A percentile compares a stretch with the other conserved stretches of the same genome.
phyloP scores from a whole-genome alignment of 768 basidiomycete genomes.

The Suillus discolor region DNA sequence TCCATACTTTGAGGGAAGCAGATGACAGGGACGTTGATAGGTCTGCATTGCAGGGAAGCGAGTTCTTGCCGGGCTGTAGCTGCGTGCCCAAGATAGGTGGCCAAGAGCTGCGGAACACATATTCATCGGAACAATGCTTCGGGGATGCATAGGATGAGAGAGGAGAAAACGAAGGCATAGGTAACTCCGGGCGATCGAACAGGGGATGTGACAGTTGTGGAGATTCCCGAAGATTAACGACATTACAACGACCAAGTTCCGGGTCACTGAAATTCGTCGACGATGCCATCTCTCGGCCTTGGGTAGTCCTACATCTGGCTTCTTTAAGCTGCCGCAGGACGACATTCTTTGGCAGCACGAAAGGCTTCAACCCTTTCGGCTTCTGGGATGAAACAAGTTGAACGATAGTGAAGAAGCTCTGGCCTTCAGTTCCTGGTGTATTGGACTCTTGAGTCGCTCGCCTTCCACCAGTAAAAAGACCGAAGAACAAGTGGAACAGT shows the following conservation, averaged over 20 bases:
- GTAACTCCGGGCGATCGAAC: not conserved
- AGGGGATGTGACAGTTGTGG: not conserved
- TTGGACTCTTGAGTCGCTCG: conserved; percentile 11
- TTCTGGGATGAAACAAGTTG: conserved; percentile 2
- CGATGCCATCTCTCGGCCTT: not conserved
- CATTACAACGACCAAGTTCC: not conserved
- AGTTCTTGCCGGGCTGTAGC: not conserved
- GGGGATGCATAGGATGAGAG: not conserved
- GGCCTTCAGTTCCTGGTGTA: not conserved
- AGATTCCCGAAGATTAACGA: not conserved
- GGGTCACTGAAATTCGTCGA: not conserved
- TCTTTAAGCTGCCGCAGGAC: not conserved
- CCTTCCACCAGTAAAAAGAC: conserved; percentile 20
- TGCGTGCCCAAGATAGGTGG: not conserved
- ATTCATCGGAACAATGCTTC: not conserved
- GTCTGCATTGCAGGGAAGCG: not conserved
- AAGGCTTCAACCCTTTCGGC: not conserved
- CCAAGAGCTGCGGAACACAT: not conserved
- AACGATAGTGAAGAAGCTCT: not conserved
- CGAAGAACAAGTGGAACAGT: conserved; percentile 30
- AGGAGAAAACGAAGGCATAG: not conserved
- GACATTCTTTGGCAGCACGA: not conserved
- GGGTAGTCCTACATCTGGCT: not conserved
- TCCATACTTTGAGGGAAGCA: conserved; percentile 4
- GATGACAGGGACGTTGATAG: not conserved